Evolutionary conservation across 179 eudicot genomes (phyloP).

Genomic region (Silene coronaria): DNA sequence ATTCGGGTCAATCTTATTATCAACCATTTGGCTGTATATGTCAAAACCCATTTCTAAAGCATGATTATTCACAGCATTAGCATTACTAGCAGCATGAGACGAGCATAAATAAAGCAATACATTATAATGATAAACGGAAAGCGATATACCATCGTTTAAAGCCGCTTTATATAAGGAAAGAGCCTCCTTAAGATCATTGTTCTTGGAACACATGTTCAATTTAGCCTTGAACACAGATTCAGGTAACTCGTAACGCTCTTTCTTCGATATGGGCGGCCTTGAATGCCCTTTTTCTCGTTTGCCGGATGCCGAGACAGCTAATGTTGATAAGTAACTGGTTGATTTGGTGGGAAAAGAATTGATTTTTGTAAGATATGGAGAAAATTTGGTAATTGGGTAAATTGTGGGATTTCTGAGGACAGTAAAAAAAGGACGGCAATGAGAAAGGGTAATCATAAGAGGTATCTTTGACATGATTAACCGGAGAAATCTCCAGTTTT

Average conservation of each 20-base stretch:
- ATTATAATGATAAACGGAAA: slow-evolving; percentile 55
- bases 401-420: slow-evolving; percentile 13
- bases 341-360: background rate
- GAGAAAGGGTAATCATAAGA: slow-evolving; percentile 9
- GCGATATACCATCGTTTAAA: slow-evolving; percentile 28
- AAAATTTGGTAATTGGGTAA: background rate
- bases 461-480: slow-evolving; percentile 23
- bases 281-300: background rate
- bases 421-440: slow-evolving; percentile 25
- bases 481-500: background rate
- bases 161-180: slow-evolving; percentile 55
- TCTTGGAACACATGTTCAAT: slow-evolving; percentile 61
- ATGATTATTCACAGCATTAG: background rate
- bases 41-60: slow-evolving; percentile 73
- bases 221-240: slow-evolving; percentile 40
- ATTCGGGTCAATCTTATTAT: slow-evolving; percentile 53
- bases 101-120: slow-evolving; percentile 68
- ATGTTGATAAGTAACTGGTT: slow-evolving; percentile 13
- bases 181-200: slow-evolving; percentile 47
- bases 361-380: background rate
- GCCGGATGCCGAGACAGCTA: background rate
- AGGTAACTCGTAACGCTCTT: slow-evolving; percentile 41
- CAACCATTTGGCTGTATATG: slow-evolving; percentile 62
- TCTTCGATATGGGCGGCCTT: slow-evolving; percentile 26
- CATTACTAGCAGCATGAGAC: slow-evolving; percentile 11